Evolutionary conservation across 2,329 filamentous ascomycete genomes (phyloP), one percentile per base, ranked within the genome.

Genomic region (Cladorrhinum sp.): DNA sequence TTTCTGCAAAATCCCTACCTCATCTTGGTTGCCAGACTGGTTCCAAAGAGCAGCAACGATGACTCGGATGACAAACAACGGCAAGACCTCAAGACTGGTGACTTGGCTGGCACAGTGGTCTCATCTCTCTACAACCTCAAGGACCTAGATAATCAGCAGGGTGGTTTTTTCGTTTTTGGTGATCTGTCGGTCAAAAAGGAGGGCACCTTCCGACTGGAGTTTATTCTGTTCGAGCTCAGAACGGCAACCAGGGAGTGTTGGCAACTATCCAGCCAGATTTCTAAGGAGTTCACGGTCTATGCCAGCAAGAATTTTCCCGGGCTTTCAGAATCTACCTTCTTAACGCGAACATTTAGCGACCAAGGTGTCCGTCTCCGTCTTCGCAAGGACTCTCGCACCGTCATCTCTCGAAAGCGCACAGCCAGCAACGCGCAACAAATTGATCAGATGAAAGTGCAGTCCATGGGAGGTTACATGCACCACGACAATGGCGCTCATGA

Each of bases 101-200:
- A 84, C 50, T 76, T 92, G 61, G 82, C 87, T 38, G 92, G 92
- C 8, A 90, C 88, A 4, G 79, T 90, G 48, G 88, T 90, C 4
- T 96, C 92, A 1, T 96, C 92, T 8, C 79, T 95, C 53, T 90
- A 96, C 73, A 84, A 90, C 57, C 77, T 96, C 57, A 93, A 95
- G 73, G 90, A 96, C 71, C 81, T 85, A 2, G 82, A 88, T 68
- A 92, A 92, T 70, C 79, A 78, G 77, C 91, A 95, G 73, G 89
- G 89, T 10, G 91, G 88, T 0, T 96, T 92, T 76, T 96, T 96
- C 70, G 88, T 96, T n/a, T 96, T 96, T 74, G 90, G 90, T 4
- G 92, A 96, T 73, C 79, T 96, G 22, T 95, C 91, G 0, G 86
- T 93, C 62, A 89, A 89, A 70, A 79, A 86, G 23, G 85, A 90